Conservation (phyloP, 441 rosid species). For the Pelargonium australe region DNA sequence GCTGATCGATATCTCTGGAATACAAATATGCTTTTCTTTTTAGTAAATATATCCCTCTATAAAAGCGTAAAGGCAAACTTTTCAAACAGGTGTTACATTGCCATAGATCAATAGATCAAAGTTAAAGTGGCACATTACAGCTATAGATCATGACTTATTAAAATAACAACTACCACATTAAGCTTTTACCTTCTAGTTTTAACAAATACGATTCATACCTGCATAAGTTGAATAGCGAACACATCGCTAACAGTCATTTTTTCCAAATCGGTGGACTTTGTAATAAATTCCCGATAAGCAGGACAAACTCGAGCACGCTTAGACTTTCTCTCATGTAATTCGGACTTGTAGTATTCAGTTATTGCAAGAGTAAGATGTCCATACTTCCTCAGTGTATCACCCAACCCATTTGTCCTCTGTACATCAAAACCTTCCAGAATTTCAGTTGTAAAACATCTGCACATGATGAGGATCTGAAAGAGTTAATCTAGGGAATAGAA, state of each 20-base stretch:
- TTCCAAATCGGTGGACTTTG: constrained; percentile 68
- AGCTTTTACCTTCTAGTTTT: constrained; percentile 2
- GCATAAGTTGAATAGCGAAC: constrained; percentile 89
- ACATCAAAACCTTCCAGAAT: constrained; percentile 90
- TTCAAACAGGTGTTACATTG: too few relatives aligned
- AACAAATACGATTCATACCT: constrained; percentile 41
- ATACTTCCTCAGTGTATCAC: constrained; percentile 72
- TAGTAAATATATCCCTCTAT: too few relatives aligned
- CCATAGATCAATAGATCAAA: too few relatives aligned
- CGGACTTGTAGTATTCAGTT: constrained; percentile 45
- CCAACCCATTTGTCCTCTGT: constrained; percentile 66
- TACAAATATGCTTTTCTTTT: too few relatives aligned
- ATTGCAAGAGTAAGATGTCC: constrained; percentile 67
- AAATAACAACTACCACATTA: background rate
- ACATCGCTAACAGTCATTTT: constrained; percentile 84
- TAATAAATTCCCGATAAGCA: constrained; percentile 49
- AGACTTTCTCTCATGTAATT: constrained; percentile 29
- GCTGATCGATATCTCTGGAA: too few relatives aligned
- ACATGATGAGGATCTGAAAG: constrained; percentile 17
- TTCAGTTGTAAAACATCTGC: constrained; percentile 92
- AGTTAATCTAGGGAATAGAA: background rate
- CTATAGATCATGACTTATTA: background rate
- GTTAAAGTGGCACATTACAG: too few relatives aligned
- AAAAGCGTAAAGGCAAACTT: too few relatives aligned
- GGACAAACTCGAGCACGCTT: constrained; percentile 40